Conservation (phyloP, 1,284 basidiomycete genomes). For the Ganoderma resinaceum region DNA sequence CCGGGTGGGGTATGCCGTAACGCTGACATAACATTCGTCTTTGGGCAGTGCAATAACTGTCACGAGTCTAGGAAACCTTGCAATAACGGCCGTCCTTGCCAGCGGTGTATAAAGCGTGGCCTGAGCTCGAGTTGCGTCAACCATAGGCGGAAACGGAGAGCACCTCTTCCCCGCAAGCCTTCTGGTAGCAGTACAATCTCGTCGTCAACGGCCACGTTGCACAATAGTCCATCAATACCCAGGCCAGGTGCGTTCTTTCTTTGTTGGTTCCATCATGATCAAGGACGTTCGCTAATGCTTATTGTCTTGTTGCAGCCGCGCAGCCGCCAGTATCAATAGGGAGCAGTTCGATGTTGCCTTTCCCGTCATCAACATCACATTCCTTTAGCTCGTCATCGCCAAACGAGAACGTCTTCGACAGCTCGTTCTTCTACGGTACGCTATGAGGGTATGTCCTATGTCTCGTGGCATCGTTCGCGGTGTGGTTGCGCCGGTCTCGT, state of each 20-base stretch:
- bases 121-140: background rate
- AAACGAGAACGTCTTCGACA: background rate
- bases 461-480: background rate
- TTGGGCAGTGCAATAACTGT: slow-evolving; percentile 8
- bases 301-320: background rate
- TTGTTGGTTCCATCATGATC: background rate
- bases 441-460: slow-evolving; percentile 2
- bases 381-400: background rate
- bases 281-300: background rate
- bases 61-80: slow-evolving; percentile 2
- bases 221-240: background rate
- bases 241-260: background rate
- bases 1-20: background rate
- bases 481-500: background rate
- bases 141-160: slow-evolving; percentile 2
- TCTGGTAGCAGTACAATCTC: background rate
- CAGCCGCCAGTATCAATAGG: background rate
- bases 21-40: background rate
- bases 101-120: slow-evolving; percentile 3
- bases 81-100: background rate
- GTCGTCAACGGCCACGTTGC: background rate
- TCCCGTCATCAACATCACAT: background rate
- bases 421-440: slow-evolving; percentile 1
- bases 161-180: background rate
- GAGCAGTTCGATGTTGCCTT: background rate